phyloP scores from a whole-genome alignment of 1,284 basidiomycete species.

The Trichosporon faecale region DNA sequence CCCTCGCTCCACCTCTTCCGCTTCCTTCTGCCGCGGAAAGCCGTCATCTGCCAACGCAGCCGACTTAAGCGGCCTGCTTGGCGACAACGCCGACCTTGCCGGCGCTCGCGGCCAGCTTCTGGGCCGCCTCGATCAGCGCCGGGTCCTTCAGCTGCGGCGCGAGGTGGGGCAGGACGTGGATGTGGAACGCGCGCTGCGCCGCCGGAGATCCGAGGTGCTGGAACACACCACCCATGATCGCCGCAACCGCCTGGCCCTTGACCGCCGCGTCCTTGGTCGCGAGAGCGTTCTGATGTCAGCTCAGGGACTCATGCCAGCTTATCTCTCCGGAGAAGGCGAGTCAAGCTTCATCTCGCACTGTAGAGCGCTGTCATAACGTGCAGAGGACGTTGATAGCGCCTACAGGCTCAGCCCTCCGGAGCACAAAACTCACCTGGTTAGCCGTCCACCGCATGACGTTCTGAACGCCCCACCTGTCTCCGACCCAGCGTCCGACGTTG shows the following conservation, averaged over 20 bases:
- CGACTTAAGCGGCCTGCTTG: neutral
- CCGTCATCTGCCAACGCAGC: neutral
- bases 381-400: too few species aligned
- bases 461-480: constrained; percentile 39
- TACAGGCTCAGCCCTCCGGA: too few species aligned
- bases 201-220: constrained; percentile 48
- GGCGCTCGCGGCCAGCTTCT: constrained; percentile 25
- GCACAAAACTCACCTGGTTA: constrained; percentile 39
- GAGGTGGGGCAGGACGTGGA: constrained; percentile 42
- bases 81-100: constrained; percentile 18
- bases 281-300: constrained; percentile 31
- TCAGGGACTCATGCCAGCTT: neutral
- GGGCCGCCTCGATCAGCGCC: constrained; percentile 33
- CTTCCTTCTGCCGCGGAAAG: neutral
- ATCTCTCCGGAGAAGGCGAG: too few species aligned
- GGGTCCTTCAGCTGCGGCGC: constrained; percentile 42
- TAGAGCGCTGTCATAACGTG: too few species aligned
- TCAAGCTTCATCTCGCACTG: too few species aligned
- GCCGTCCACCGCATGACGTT: constrained; percentile 47
- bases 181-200: constrained; percentile 50
- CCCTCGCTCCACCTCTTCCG: neutral
- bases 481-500: constrained; percentile 45
- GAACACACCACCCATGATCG: constrained; percentile 48
- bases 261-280: constrained; percentile 29
- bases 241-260: constrained; percentile 45